A percentile compares a stretch with the other conserved stretches of the same genome.
These are phyloP conservation scores for Kazachstania sp. DNA, from an alignment of 1,139 yeast species.

Conservation along the genomic window DNA sequence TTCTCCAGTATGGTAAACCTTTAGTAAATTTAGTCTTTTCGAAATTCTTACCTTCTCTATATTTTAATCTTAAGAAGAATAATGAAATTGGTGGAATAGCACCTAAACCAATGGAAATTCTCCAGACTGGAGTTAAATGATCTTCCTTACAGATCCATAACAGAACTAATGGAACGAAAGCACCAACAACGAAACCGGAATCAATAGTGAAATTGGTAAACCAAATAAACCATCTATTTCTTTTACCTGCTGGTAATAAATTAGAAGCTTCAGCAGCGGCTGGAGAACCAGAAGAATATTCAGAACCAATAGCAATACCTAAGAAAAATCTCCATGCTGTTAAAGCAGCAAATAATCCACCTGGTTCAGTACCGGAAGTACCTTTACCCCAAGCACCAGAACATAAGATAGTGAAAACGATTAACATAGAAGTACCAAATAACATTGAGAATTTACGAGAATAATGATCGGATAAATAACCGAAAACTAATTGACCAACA, in stretches of 20 bases:
- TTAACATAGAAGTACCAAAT: constrained; percentile 60
- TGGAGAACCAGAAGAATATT: constrained; percentile 88
- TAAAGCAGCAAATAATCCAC: constrained; percentile 65
- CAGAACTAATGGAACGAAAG: constrained; percentile 80
- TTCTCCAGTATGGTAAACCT: constrained; percentile 59
- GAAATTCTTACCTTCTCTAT: constrained; percentile 66
- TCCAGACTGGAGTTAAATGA: constrained; percentile 80
- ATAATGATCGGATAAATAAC: constrained; percentile 66
- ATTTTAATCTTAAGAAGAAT: constrained; percentile 67
- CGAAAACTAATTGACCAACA: constrained; percentile 75
- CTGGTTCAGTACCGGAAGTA: constrained; percentile 46
- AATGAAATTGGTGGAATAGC: constrained; percentile 80
- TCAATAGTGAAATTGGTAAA: constrained; percentile 88
- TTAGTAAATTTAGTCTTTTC: constrained; percentile 60
- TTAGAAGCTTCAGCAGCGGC: constrained; percentile 91
- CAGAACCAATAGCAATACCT: constrained; percentile 83
- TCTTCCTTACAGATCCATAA: constrained; percentile 70
- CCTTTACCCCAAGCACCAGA: constrained; percentile 81
- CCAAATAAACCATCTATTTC: constrained; percentile 85
- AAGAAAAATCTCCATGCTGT: constrained; percentile 80
- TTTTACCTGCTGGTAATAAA: constrained; percentile 63
- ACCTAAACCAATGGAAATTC: constrained; percentile 85
- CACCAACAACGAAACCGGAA: constrained; percentile 70
- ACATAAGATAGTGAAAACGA: constrained; percentile 65
- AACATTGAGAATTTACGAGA: constrained; percentile 80